Conservation (phyloP, 2,329 filamentous ascomycete genomes). For the Neocatenulostroma microsporum region DNA sequence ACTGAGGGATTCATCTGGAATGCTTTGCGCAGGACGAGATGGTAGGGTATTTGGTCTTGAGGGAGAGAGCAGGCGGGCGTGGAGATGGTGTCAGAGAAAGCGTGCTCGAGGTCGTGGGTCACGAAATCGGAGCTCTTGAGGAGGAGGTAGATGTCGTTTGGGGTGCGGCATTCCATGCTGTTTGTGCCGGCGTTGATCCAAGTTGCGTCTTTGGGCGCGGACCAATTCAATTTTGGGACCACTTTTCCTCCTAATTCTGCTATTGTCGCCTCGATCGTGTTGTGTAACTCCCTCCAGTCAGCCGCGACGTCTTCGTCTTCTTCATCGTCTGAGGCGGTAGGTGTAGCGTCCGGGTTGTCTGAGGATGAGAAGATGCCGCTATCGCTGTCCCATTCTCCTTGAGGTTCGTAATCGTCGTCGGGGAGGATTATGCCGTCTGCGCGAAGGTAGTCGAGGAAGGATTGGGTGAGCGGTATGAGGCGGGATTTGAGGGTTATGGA, state of each 20-base stretch:
- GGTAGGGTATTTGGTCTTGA: constrained; percentile 53
- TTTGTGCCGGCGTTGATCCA: constrained; percentile 78
- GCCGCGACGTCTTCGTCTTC: constrained; percentile 56
- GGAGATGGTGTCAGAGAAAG: constrained; percentile 66
- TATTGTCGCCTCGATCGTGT: constrained; percentile 68
- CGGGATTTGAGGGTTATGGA: constrained; percentile 75
- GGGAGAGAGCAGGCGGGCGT: constrained; percentile 22
- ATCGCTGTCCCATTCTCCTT: constrained; percentile 40
- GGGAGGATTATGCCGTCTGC: constrained; percentile 89
- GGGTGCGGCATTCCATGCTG: constrained; percentile 78
- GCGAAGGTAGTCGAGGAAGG: constrained; percentile 78
- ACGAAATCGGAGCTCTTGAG: constrained; percentile 93
- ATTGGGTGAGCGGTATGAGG: constrained; percentile 65
- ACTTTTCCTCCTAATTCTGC: constrained; percentile 75
- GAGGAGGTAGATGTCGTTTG: constrained; percentile 88
- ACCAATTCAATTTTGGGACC: constrained; percentile 95
- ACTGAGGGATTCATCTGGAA: constrained; percentile 82
- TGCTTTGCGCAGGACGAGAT: constrained; percentile 80
- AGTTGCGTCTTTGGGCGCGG: constrained; percentile 86
- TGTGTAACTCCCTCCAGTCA: constrained; percentile 63
- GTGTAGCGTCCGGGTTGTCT: constrained; percentile 35
- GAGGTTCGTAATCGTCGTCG: constrained; percentile 50
- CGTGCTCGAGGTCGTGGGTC: constrained; percentile 87
- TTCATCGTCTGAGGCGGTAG: constrained; percentile 31
- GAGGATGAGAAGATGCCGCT: constrained; percentile 44